Evolutionary conservation across 225 moss, liverwort and hornwort genomes (phyloP).

Genomic region (Pleurozium schreberi): DNA sequence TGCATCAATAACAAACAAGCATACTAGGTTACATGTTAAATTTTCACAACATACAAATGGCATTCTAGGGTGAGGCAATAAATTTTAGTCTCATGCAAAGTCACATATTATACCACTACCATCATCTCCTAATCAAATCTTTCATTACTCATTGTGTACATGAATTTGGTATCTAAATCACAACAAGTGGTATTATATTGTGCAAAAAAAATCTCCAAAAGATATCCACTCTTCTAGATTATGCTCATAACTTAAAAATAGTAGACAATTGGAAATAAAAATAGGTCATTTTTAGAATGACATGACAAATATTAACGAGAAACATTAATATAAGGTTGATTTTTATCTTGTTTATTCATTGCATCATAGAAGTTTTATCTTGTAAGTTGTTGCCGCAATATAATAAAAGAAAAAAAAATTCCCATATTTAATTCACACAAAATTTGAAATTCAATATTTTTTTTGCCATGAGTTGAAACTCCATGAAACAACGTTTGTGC

Average conservation of each 20-base stretch:
- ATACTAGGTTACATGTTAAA: not conserved
- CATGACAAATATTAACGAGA: no score
- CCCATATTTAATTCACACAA: no score
- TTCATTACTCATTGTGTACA: not conserved
- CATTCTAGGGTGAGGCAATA: no score
- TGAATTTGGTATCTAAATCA: not conserved
- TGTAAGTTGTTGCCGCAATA: no score
- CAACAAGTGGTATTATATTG: not conserved
- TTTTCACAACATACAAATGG: not conserved
- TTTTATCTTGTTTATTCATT: not conserved
- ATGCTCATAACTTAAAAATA: not conserved
- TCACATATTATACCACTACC: not conserved
- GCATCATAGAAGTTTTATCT: no score
- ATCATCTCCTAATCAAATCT: not conserved
- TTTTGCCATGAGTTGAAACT: no score
- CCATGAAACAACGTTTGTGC: no score
- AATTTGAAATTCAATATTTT: no score
- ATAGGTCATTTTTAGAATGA: no score
- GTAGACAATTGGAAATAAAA: not conserved
- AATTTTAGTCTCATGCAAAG: rapidly evolving
- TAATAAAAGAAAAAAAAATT: no score
- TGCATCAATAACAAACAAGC: not conserved
- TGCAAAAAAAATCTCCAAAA: not conserved
- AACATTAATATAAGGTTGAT: not conserved
- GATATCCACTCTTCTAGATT: not conserved